A percentile compares a stretch with the other conserved stretches of the same genome.
Evolutionary conservation across 257 asterid species (phyloP).

Genomic region (Craterostigma plantagineum): DNA sequence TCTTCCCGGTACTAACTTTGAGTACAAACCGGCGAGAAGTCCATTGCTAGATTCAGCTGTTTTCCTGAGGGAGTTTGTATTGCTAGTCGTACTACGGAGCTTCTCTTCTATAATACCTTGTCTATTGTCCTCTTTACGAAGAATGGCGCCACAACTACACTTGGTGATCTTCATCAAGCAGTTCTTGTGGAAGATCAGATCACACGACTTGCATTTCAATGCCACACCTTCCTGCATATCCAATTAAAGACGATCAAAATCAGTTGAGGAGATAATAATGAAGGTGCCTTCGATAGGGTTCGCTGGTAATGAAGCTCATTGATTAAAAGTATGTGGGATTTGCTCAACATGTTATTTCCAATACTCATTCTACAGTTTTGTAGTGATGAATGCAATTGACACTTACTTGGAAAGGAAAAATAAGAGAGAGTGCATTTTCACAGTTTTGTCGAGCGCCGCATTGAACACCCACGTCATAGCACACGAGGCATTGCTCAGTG

Average conservation of each 20-base stretch:
- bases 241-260: neutral
- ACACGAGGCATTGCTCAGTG: constrained; percentile 78
- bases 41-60: constrained; percentile 10
- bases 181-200: constrained; percentile 50
- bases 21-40: too few species aligned
- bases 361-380: neutral
- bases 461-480: constrained; percentile 75
- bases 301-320: too few species aligned
- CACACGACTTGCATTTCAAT: constrained; percentile 65
- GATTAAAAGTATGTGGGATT: too few species aligned
- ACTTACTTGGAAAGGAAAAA: constrained; percentile 88
- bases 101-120: constrained; percentile 14
- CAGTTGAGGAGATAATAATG: constrained; percentile 7
- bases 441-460: constrained; percentile 79
- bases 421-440: constrained; percentile 56
- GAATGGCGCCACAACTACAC: constrained; percentile 61
- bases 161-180: constrained; percentile 42
- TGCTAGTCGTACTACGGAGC: constrained; percentile 10
- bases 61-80: constrained; percentile 13
- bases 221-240: constrained; percentile 61
- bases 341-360: neutral
- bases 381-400: constrained; percentile 1
- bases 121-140: constrained; percentile 18
- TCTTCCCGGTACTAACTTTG: too few species aligned
- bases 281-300: neutral